Conservation (phyloP, 495 filamentous ascomycete genomes). For the Aspergillus haitiensis region DNA sequence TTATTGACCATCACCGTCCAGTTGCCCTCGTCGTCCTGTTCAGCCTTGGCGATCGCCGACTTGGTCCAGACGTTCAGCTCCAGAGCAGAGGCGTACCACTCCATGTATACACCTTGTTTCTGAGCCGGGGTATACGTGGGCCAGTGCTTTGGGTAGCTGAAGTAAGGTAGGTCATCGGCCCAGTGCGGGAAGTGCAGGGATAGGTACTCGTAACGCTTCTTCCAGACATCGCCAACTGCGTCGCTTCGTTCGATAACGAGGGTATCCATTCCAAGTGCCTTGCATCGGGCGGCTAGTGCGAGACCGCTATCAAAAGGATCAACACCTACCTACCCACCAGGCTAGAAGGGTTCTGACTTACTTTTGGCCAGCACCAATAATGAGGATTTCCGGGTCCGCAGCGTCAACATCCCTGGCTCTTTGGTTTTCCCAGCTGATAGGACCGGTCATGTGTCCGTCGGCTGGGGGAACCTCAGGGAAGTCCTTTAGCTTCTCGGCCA, state of each 20-base stretch:
- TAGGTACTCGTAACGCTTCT: conserved; percentile 52
- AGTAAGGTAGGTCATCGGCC: conserved; percentile 66
- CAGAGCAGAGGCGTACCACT: conserved; percentile 61
- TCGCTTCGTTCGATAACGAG: conserved; percentile 63
- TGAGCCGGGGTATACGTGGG: conserved; percentile 65
- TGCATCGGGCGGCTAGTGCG: conserved; percentile 58
- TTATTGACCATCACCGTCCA: conserved; percentile 60
- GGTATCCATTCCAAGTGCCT: conserved; percentile 57
- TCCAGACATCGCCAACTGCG: conserved; percentile 68
- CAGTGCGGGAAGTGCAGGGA: conserved; percentile 68
- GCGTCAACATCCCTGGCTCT: conserved; percentile 24
- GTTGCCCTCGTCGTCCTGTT: conserved; percentile 43
- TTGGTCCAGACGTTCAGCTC: conserved; percentile 69
- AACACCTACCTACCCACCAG: neutral
- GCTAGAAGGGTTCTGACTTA: conserved; percentile 16
- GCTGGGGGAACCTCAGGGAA: conserved; percentile 21
- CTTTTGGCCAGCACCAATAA: conserved; percentile 31
- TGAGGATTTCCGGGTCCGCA: conserved; percentile 27
- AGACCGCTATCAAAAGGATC: conserved; percentile 7
- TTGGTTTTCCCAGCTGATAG: conserved; percentile 28
- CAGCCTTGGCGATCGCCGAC: conserved; percentile 45
- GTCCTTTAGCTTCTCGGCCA: conserved; percentile 24
- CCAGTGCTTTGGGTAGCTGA: conserved; percentile 63
- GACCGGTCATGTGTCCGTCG: conserved; percentile 31
- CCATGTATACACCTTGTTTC: conserved; percentile 68